phyloP scores from a whole-genome alignment of 306 rosid genomes.

The Rubus parviflorus region DNA sequence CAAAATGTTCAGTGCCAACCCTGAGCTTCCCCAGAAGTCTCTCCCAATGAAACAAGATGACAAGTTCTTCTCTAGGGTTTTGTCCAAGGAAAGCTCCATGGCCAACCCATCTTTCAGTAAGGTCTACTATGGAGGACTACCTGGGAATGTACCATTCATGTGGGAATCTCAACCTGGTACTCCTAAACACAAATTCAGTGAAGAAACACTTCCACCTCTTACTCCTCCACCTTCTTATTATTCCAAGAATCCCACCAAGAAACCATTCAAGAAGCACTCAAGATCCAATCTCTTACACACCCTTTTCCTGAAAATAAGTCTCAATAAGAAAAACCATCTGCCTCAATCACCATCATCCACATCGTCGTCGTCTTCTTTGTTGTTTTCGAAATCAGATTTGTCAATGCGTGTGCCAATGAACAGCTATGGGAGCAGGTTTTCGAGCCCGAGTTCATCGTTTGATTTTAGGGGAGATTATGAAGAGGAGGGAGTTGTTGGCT shows the following conservation, averaged over 20 bases:
- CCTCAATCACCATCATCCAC: conserved; percentile 11
- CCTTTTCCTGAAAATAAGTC: conserved; percentile 45
- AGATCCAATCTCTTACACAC: conserved; percentile 45
- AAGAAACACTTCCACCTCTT: conserved; percentile 62
- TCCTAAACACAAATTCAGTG: conserved; percentile 58
- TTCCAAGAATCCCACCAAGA: conserved; percentile 6
- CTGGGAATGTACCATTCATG: conserved; percentile 62
- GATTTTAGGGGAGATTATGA: conserved; percentile 40
- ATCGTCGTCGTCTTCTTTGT: background rate
- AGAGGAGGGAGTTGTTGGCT: conserved; percentile 24
- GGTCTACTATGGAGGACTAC: conserved; percentile 44
- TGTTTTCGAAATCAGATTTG: conserved; percentile 25
- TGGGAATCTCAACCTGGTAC: conserved; percentile 98
- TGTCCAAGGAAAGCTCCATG: conserved; percentile 62
- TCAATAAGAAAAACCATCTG: conserved; percentile 26
- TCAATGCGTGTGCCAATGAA: conserved; percentile 24
- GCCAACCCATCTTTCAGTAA: conserved; percentile 66
- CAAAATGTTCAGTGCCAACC: conserved; percentile 41
- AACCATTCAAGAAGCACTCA: conserved; percentile 36
- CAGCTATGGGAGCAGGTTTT: conserved; percentile 14
- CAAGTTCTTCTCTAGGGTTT: conserved; percentile 62
- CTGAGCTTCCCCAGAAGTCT: conserved; percentile 39
- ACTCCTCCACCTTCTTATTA: conserved; percentile 89
- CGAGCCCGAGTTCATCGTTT: conserved; percentile 52
- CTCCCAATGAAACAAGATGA: conserved; percentile 57